Evolutionary conservation across 1,284 basidiomycete genomes (phyloP).

Genomic region (Flammula alnicola): DNA sequence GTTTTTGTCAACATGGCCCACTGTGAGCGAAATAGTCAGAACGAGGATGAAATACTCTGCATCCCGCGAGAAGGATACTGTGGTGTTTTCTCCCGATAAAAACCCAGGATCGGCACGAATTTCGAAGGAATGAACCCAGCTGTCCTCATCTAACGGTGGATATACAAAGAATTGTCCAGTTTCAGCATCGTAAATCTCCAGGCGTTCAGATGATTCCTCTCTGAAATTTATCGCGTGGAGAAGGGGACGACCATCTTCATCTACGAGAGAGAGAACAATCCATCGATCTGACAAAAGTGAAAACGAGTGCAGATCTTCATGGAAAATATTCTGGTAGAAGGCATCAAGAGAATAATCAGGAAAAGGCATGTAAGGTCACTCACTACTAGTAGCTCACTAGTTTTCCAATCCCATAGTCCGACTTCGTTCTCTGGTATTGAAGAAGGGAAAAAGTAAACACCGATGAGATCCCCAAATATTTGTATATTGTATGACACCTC

Average conservation of each 20-base stretch:
- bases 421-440: constrained; percentile 43
- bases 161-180: constrained; percentile 46
- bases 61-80: constrained; percentile 54
- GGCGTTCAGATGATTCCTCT: constrained; percentile 31
- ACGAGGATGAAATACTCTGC: constrained; percentile 50
- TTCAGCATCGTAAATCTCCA: constrained; percentile 32
- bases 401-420: constrained; percentile 68
- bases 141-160: constrained; percentile 35
- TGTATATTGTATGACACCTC: constrained; percentile 50
- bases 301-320: constrained; percentile 45
- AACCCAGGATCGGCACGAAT: constrained; percentile 65
- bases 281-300: constrained; percentile 49
- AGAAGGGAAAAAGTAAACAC: constrained; percentile 46
- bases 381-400: constrained; percentile 49
- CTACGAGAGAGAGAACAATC: constrained; percentile 39
- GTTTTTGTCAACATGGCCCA: constrained; percentile 28
- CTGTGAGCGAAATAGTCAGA: constrained; percentile 46
- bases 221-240: constrained; percentile 35
- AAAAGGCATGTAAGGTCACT: constrained; percentile 22
- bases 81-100: constrained; percentile 41
- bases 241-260: constrained; percentile 18
- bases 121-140: constrained; percentile 37
- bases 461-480: constrained; percentile 52
- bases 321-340: constrained; percentile 35
- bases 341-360: neutral